Base-by-base conservation (phyloP, 768 basidiomycete genomes). In the Russula brevipes region DNA sequence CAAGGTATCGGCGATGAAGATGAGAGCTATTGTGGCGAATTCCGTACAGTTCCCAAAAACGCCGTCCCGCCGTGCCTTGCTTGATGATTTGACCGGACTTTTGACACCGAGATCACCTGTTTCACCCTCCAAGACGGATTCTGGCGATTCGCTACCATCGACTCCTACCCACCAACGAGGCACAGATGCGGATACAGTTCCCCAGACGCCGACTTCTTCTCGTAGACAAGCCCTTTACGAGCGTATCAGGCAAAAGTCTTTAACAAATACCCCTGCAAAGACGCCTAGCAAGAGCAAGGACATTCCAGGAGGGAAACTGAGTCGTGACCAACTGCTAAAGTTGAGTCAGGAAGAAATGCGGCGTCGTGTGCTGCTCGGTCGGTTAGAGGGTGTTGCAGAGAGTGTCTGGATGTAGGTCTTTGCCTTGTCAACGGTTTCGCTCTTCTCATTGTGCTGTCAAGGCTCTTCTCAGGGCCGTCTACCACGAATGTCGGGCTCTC, bases 171-270 rank as follows among this genome's bases (percentile, higher is more conserved):
- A 82, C 66, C 87, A 87, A 71, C 78, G 78, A 57, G 86, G 85
- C 14, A 53, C 78, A 38, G 72, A 77, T 54, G 83, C 84, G 1
- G 67, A 75, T 49, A 87, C 87, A 1, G 80, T 81, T 33, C 82
- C 86, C 5, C 74, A 83, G 66, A 91, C 89, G 5, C 89, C 90
- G 1, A 82, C 82, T 16, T 85, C 85, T 41, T 87, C 91, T 41
- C 82, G 91, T 49, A 81, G 91, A 50, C 84, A 86, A 69, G 91
- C 91, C 8, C 76, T 94, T 1, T 90, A 89, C 68, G 91, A 93
- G 66, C 88, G 91, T 45, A 77, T 93, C 51, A 86, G 87, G 17
- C 86, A 87, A 69, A 81, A 83, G 60, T 91, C 89, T 4, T 72
- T 91, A 57, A 82, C 83, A 1, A 75, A 78, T 42, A 84, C 88